Evolutionary conservation across 306 rosid genomes (phyloP).

Genomic region (Sesbania bispinosa): DNA sequence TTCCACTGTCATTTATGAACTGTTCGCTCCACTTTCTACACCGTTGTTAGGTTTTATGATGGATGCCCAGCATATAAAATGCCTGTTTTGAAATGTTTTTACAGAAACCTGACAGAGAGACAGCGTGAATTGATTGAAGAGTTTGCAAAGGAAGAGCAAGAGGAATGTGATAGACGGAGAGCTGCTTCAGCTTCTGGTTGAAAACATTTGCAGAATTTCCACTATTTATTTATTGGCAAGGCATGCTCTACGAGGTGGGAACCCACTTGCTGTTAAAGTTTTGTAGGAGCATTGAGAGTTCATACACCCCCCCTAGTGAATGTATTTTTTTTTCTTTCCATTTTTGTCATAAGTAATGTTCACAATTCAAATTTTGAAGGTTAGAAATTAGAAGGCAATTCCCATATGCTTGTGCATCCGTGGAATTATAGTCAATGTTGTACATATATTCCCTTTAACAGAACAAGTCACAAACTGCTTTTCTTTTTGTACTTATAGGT

Average conservation of each 20-base stretch:
- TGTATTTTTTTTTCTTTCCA: conserved; percentile 29
- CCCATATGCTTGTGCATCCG: conserved; percentile 18
- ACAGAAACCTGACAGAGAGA: conserved; percentile 72
- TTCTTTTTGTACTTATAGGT: neutral
- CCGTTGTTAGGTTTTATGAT: neutral
- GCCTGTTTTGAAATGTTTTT: conserved; percentile 10
- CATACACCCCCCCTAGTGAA: neutral
- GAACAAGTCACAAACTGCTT: too few relatives aligned
- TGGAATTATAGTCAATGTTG: conserved; percentile 7
- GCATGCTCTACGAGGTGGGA: conserved; percentile 19
- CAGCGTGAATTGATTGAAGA: conserved; percentile 83
- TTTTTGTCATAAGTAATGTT: conserved; percentile 5
- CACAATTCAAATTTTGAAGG: conserved; percentile 6
- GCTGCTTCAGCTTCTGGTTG: conserved; percentile 61
- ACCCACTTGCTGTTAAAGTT: conserved; percentile 38
- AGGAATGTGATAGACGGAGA: conserved; percentile 40
- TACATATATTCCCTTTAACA: conserved; percentile 14
- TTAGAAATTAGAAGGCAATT: conserved; percentile 12
- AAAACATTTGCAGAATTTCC: conserved; percentile 10
- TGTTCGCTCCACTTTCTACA: neutral
- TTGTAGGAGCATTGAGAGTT: conserved; percentile 52
- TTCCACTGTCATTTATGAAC: neutral
- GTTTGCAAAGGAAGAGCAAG: conserved; percentile 76
- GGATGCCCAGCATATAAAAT: neutral
- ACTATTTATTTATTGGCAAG: neutral